These are phyloP conservation scores for Penicillium hordei DNA, from an alignment of 2,329 filamentous ascomycete species.

Conservation along the genomic window DNA sequence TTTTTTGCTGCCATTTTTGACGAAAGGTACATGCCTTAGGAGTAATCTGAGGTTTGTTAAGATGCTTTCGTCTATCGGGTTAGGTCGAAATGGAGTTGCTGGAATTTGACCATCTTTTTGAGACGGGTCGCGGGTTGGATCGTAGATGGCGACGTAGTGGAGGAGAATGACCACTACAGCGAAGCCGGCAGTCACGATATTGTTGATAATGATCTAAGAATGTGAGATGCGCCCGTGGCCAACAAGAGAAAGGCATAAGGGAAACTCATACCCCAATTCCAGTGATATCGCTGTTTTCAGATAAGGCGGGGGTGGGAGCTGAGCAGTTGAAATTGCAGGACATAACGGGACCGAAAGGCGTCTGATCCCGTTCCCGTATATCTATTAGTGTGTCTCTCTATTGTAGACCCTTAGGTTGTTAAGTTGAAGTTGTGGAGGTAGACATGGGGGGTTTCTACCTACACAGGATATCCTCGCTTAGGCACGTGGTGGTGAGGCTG, in stretches of 20 bases:
- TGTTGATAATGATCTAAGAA: conserved; percentile 8
- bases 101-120: background rate
- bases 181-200: conserved; percentile 8
- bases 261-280: background rate
- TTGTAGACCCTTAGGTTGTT: background rate
- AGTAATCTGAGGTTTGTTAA: background rate
- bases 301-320: background rate
- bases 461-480: background rate
- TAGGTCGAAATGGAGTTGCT: background rate
- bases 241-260: background rate
- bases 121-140: conserved; percentile 5
- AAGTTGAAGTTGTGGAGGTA: background rate
- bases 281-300: background rate
- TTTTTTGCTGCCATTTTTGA: background rate
- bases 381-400: background rate
- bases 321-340: background rate
- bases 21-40: background rate
- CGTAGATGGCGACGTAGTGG: conserved; percentile 4
- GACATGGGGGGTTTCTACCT: background rate
- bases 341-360: background rate
- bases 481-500: background rate
- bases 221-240: background rate
- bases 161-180: conserved; percentile 1
- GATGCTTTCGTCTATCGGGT: background rate
- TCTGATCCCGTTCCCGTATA: background rate